phyloP scores from a whole-genome alignment of 2,329 filamentous ascomycete genomes.

The Cercospora sojina region DNA sequence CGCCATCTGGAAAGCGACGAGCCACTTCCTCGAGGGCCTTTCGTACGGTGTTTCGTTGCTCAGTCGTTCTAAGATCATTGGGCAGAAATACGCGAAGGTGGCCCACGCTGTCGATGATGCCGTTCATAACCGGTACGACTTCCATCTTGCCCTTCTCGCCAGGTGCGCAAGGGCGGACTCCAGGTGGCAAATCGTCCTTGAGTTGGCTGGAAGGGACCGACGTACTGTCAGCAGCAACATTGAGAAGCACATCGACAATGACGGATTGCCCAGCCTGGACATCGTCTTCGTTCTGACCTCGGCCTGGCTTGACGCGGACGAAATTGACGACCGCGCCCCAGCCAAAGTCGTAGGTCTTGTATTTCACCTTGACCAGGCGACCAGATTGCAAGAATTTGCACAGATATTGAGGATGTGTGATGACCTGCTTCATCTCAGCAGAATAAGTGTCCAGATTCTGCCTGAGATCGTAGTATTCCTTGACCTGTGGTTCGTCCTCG shows the following conservation, averaged over 20 bases:
- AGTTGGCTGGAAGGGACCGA: slow-evolving; percentile 31
- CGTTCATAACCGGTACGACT: slow-evolving; percentile 81
- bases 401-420: slow-evolving; percentile 87
- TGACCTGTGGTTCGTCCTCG: slow-evolving; percentile 80
- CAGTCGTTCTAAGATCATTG: slow-evolving; percentile 66
- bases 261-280: slow-evolving; percentile 72
- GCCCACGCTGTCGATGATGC: slow-evolving; percentile 79
- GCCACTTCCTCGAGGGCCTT: slow-evolving; percentile 75
- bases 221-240: slow-evolving; percentile 60
- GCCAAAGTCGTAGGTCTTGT: slow-evolving; percentile 78
- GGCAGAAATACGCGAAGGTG: slow-evolving; percentile 82
- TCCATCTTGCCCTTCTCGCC: slow-evolving; percentile 71
- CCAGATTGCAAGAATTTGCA: slow-evolving; percentile 81
- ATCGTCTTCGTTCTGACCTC: slow-evolving; percentile 65
- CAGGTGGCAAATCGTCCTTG: slow-evolving; percentile 59
- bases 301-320: slow-evolving; percentile 59
- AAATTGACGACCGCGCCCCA: slow-evolving; percentile 89
- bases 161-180: slow-evolving; percentile 59
- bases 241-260: slow-evolving; percentile 78
- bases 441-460: slow-evolving; percentile 80
- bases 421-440: slow-evolving; percentile 85
- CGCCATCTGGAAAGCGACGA: slow-evolving; percentile 85
- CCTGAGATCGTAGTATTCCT: slow-evolving; percentile 89
- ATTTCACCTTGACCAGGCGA: slow-evolving; percentile 82
- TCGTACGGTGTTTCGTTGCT: slow-evolving; percentile 67